Percentiles rank a stretch among this genome's conserved stretches.
phyloP scores from a whole-genome alignment of 139 green algal species.

The Coelastrella sp. region DNA sequence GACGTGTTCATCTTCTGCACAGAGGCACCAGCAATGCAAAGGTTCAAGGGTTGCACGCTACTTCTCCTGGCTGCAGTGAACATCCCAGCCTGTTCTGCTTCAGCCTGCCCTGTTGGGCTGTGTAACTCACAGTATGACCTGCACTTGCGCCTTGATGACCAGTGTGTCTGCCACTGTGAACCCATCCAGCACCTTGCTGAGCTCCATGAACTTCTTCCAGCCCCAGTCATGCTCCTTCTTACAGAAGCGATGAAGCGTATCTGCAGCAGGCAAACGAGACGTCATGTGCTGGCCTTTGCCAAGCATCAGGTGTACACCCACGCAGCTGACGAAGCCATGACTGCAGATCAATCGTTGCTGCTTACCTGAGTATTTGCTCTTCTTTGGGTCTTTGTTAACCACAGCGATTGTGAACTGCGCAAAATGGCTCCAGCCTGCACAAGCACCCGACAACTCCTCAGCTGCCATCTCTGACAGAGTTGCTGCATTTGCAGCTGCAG shows the following conservation, averaged over 20 bases:
- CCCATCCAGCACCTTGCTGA: conserved; percentile 90
- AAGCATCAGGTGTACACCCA: background rate
- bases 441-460: background rate
- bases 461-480: background rate
- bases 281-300: background rate
- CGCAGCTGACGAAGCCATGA: background rate
- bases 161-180: conserved; percentile 94
- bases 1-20: too few species aligned
- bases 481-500: background rate
- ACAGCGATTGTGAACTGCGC: conserved; percentile 99
- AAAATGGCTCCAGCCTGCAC: conserved; percentile 96
- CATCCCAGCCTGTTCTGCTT: background rate
- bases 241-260: conserved; percentile 99
- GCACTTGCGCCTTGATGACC: conserved; percentile 96
- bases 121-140: conserved; percentile 77
- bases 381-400: conserved; percentile 98
- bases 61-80: too few species aligned
- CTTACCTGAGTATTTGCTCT: conserved; percentile 95
- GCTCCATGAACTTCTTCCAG: conserved; percentile 99
- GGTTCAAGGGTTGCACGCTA: too few species aligned
- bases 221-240: conserved; percentile 99
- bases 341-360: background rate
- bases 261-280: conserved; percentile 52
- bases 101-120: background rate
- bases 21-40: too few species aligned